Conservation (phyloP, 2,329 filamentous ascomycete species). For the Penicillium sp. region DNA sequence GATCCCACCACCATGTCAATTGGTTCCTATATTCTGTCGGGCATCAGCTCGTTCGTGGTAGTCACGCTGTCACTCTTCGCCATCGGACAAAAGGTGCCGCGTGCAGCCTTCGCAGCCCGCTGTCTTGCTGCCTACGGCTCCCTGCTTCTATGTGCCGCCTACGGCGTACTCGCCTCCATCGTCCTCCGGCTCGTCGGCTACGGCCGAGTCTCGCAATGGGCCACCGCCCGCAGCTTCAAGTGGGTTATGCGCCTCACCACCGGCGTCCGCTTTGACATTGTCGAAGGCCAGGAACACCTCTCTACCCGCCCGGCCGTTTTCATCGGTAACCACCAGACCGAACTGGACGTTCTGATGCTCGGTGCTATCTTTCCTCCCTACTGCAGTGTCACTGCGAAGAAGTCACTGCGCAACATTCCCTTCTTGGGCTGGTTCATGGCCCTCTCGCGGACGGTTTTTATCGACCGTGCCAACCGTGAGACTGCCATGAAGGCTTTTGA, state of each 20-base stretch:
- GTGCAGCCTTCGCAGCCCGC: constrained; percentile 47
- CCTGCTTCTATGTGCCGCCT: constrained; percentile 56
- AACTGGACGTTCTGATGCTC: constrained; percentile 90
- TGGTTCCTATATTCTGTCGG: constrained; percentile 57
- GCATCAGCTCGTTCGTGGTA: constrained; percentile 63
- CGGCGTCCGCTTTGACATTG: constrained; percentile 69
- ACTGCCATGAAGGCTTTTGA: constrained; percentile 83
- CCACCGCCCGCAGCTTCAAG: constrained; percentile 74
- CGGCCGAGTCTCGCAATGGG: constrained; percentile 80
- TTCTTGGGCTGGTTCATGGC: constrained; percentile 94
- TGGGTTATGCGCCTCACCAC: constrained; percentile 71
- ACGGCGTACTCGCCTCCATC: constrained; percentile 73
- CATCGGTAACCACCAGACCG: constrained; percentile 92
- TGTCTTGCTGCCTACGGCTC: constrained; percentile 48
- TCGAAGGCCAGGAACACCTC: constrained; percentile 66
- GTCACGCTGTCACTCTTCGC: constrained; percentile 53
- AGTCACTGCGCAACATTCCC: constrained; percentile 71
- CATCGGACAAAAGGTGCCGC: constrained; percentile 43
- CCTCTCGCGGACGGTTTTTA: constrained; percentile 86
- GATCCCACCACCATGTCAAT: constrained; percentile 55
- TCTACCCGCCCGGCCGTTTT: constrained; percentile 79
- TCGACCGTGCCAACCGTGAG: constrained; percentile 81
- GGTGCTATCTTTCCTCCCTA: constrained; percentile 85
- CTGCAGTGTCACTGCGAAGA: constrained; percentile 91
- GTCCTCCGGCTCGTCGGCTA: constrained; percentile 68